Evolutionary conservation across 2,329 filamentous ascomycete species (phyloP).

Genomic region (Colletotrichum magnum): DNA sequence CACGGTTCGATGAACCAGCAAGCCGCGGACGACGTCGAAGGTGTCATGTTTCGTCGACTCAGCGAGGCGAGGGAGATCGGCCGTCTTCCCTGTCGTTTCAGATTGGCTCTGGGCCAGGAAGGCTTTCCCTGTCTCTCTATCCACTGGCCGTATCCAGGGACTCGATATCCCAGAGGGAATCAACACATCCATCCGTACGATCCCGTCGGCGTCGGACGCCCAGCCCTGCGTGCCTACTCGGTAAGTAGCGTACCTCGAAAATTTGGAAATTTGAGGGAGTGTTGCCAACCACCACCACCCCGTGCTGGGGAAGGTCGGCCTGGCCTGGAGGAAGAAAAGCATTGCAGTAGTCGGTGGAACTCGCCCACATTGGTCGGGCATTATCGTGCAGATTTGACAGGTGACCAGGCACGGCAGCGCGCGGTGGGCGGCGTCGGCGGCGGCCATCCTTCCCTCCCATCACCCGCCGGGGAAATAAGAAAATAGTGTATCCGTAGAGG

Average conservation of each 20-base stretch:
- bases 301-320: neutral
- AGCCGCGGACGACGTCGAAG: constrained; percentile 36
- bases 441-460: constrained; percentile 21
- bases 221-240: constrained; percentile 14
- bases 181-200: neutral
- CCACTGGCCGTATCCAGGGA: constrained; percentile 30
- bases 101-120: constrained; percentile 28
- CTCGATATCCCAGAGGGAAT: constrained; percentile 19
- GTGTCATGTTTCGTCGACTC: constrained; percentile 41
- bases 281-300: constrained; percentile 5
- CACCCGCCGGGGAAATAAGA: constrained; percentile 25
- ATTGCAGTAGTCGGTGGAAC: constrained; percentile 33
- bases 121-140: constrained; percentile 20
- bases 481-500: neutral
- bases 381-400: constrained; percentile 38
- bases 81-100: constrained; percentile 39
- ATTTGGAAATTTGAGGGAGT: neutral
- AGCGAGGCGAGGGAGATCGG: constrained; percentile 38
- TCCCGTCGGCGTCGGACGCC: neutral
- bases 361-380: constrained; percentile 32
- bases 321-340: constrained; percentile 5
- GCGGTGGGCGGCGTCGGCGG: constrained; percentile 26
- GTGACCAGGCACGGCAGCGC: constrained; percentile 22
- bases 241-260: too few species aligned
- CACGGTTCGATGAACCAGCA: constrained; percentile 1